phyloP scores from a whole-genome alignment of 768 basidiomycete genomes.

The Amanita rimosa region DNA sequence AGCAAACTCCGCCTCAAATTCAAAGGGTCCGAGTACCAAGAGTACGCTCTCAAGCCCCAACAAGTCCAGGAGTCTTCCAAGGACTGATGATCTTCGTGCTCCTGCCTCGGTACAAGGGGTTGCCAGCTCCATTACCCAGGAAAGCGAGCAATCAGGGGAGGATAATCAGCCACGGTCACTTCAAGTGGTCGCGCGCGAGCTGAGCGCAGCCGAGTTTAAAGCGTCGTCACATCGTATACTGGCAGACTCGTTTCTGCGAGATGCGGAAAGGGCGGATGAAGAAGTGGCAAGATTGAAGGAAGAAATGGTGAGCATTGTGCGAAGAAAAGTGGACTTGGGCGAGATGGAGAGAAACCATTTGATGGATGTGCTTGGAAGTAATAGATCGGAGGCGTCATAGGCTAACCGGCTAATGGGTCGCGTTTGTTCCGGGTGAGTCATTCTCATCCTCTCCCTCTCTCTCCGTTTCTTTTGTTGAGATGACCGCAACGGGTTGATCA shows the following conservation, averaged over 20 bases:
- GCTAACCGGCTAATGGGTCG: too few relatives aligned
- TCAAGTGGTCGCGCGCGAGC: too few relatives aligned
- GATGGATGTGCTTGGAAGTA: not conserved
- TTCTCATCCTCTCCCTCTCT: not conserved
- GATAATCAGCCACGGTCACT: too few relatives aligned
- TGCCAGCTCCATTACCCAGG: not conserved
- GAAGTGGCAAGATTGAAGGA: constrained; percentile 2
- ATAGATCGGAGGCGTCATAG: not conserved
- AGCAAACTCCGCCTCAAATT: too few relatives aligned
- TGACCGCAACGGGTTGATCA: not conserved
- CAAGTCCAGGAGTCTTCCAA: too few relatives aligned
- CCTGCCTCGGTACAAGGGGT: not conserved
- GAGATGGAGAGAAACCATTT: not conserved
- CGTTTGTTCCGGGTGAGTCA: not conserved
- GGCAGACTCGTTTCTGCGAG: not conserved
- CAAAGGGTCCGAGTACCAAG: too few relatives aligned
- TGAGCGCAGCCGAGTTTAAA: constrained; percentile 1
- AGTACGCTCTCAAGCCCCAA: too few relatives aligned
- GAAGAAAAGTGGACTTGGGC: not conserved
- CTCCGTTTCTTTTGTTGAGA: not conserved
- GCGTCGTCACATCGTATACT: not conserved
- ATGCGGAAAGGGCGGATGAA: constrained; percentile 1
- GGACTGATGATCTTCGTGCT: too few relatives aligned
- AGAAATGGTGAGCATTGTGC: not conserved
- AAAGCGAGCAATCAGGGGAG: not conserved